Evolutionary conservation across 305 asterid species (phyloP), one percentile per base, ranked within the genome.

Genomic region (Fraxinus floribunda): DNA sequence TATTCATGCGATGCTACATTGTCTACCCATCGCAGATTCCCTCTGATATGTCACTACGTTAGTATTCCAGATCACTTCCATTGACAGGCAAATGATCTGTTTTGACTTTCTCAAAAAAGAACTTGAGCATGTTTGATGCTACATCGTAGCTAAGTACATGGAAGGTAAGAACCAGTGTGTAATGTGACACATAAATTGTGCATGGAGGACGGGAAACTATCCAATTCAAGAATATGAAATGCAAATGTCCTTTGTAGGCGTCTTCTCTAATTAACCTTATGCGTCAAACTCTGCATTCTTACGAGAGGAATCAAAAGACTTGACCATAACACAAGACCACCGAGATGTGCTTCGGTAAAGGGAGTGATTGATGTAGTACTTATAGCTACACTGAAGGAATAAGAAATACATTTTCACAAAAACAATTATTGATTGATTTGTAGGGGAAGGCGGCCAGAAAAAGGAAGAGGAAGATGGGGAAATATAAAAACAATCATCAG

Each of bases 281-380:
- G 79, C 7, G 24, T 36, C 39, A 10, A 26, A 71, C 32, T 34
- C 64, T 18, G 36, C 74, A 34, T 34, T 55, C 35, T 46, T 68
- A 11, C 0, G 16, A 68, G 39, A 41, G 39, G 41, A 78, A 72
- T 18, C 18, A 24, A 57, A 52, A 55, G 22, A 30, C 30, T n/a
- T 18, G 41, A 57, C 41, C 52, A 26, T 79, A 79, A n/a, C 55
- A 60, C 80, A 41, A 79, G 30, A n/a, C 29, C 68, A 18, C 68
- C 68, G 46, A 55, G 57, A 20, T 76, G 71, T 49, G 71, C 66
- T 80, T 49, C 26, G 3, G 10, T 7, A 5, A n/a, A 57, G 4
- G 68, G 29, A 57, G 68, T 57, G 29, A 20, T 20, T 0, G 13
- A 57, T 18, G 68, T 1, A 18, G 68, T n/a, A 7, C 68, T 7